These are phyloP conservation scores for Medicago truncatula DNA, from an alignment of 306 rosid genomes.

Conservation along the genomic window DNA sequence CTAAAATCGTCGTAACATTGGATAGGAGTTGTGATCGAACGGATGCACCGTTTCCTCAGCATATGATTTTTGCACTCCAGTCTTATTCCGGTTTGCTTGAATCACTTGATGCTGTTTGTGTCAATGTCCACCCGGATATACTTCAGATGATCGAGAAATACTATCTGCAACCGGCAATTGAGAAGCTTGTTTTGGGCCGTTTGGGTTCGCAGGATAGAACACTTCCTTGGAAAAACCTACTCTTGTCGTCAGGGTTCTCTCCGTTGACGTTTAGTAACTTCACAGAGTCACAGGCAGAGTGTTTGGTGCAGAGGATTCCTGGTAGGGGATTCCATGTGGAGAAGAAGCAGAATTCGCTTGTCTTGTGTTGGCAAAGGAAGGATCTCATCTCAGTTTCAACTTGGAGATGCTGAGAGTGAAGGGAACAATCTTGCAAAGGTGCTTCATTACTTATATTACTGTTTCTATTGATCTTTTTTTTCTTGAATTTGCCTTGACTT, in stretches of 20 bases:
- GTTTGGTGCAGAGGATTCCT: slow-evolving; percentile 79
- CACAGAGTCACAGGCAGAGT: slow-evolving; percentile 86
- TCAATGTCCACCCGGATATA: slow-evolving; percentile 62
- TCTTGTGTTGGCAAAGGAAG: slow-evolving; percentile 82
- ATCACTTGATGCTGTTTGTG: slow-evolving; percentile 76
- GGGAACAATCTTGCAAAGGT: slow-evolving; percentile 50
- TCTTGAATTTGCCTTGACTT: slow-evolving; percentile 47
- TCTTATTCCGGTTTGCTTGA: slow-evolving; percentile 68
- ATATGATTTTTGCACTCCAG: slow-evolving; percentile 60
- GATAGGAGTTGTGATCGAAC: slow-evolving; percentile 70
- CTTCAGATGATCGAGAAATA: slow-evolving; percentile 77
- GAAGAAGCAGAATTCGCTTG: slow-evolving; percentile 77
- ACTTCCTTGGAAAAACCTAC: slow-evolving; percentile 63
- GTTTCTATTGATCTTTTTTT: slow-evolving; percentile 51
- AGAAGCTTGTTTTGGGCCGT: slow-evolving; percentile 63
- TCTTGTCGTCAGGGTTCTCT: slow-evolving; percentile 66
- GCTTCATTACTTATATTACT: slow-evolving; percentile 55
- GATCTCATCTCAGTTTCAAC: slow-evolving; percentile 78
- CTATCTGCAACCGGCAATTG: slow-evolving; percentile 77
- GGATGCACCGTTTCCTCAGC: slow-evolving; percentile 65
- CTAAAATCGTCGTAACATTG: slow-evolving; percentile 74
- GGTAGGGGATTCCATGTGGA: slow-evolving; percentile 79
- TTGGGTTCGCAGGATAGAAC: slow-evolving; percentile 50
- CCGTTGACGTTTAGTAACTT: slow-evolving; percentile 78
- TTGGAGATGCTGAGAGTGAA: slow-evolving; percentile 73